Evolutionary conservation across 306 rosid species (phyloP).

Genomic region (Aeschynomene evenia): DNA sequence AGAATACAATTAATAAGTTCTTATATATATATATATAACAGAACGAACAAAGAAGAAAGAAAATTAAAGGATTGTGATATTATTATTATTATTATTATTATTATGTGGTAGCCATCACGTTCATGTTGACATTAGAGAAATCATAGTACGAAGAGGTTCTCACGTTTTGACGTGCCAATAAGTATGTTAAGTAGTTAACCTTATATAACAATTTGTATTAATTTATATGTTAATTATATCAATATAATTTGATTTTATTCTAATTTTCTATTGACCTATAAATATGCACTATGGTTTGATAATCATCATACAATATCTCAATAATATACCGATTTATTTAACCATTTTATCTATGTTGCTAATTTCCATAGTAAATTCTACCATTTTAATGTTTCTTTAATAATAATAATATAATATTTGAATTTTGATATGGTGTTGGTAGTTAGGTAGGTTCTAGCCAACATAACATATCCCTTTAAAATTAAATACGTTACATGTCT

Average conservation of each 20-base stretch:
- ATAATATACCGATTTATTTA: no score
- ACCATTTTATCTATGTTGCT: no score
- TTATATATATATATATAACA: background rate
- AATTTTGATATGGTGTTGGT: background rate
- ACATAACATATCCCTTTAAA: background rate
- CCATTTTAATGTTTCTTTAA: background rate
- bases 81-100: no score
- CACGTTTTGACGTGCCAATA: slow-evolving; percentile 54
- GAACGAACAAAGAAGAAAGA: background rate
- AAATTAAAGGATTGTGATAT: no score
- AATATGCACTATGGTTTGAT: no score
- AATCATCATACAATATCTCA: no score
- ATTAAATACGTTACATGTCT: background rate
- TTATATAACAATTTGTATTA: no score
- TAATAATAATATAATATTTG: background rate
- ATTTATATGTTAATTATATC: no score
- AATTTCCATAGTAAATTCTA: no score
- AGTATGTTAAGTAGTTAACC: slow-evolving; percentile 5
- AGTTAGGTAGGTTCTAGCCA: background rate
- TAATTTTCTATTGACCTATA: no score
- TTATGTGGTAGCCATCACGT: slow-evolving; percentile 58
- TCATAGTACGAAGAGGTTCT: slow-evolving; percentile 42
- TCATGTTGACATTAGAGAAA: slow-evolving; percentile 31
- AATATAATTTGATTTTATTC: no score
- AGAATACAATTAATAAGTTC: background rate